phyloP scores from a whole-genome alignment of 1,284 basidiomycete species.

The Melampsora americana region DNA sequence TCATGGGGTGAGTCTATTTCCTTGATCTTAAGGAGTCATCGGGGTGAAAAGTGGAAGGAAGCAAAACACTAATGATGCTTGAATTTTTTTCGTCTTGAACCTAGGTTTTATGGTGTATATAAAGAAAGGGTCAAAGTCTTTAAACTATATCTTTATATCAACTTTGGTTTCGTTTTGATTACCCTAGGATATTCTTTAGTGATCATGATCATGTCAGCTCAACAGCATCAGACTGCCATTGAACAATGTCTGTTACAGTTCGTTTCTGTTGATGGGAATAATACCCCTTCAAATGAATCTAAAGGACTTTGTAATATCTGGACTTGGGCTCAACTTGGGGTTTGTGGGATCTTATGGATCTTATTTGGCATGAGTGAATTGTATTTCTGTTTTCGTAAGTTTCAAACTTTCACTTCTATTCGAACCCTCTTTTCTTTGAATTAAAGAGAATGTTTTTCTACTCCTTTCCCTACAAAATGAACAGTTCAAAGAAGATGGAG shows the following conservation, averaged over 20 bases:
- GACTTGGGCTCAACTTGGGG: conserved; percentile 31
- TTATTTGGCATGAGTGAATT: conserved; percentile 12
- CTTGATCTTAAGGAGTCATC: not conserved
- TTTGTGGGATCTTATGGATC: conserved; percentile 35
- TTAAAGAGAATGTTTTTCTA: not conserved
- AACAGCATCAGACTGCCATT: conserved; percentile 20
- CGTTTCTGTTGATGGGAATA: conserved; percentile 14
- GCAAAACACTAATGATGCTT: not conserved
- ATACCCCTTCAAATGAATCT: not conserved
- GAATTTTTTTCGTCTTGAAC: not conserved
- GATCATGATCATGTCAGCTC: conserved; percentile 32
- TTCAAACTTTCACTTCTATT: not conserved
- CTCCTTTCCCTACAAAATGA: not conserved
- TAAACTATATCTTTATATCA: conserved; percentile 11
- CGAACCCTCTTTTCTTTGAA: no score
- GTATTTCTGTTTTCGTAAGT: conserved; percentile 39
- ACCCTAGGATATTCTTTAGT: conserved; percentile 20
- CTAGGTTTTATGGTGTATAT: conserved; percentile 41
- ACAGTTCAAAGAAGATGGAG: conserved; percentile 31
- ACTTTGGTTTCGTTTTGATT: not conserved
- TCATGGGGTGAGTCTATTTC: conserved; percentile 28
- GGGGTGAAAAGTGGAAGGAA: no score
- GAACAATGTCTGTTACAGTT: conserved; percentile 33
- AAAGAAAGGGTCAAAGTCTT: conserved; percentile 31
- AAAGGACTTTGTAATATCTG: conserved; percentile 21